Evolutionary conservation across 129 eudicot species (phyloP), one percentile per base, ranked within the genome.

Genomic region (Artemisia annua): DNA sequence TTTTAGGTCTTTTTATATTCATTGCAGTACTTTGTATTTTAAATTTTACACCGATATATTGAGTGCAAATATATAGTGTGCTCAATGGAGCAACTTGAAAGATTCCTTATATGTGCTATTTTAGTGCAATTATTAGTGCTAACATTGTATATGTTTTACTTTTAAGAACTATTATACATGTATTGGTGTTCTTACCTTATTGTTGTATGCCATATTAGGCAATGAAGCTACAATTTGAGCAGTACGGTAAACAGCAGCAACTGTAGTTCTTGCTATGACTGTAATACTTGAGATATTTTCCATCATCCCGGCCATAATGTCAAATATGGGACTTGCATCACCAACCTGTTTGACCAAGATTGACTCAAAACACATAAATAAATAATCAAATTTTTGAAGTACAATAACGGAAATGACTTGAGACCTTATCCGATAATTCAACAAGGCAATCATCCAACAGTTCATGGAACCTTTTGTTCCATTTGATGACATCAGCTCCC

Each of bases 171-270:
- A 18, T 56, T 10, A 44, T 17, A 60, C 17, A 49, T 55, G 13
- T 67, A 64, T 73, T 8, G 46, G 72, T 49, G 77, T 57, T 57
- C 77, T 70, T 93, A 73, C 98, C 96, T 90, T 94, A 75, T 90
- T 90, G 70, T 84, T 80, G 79, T 88, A 90, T 72, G 94, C 86
- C 66, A 83, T 22, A 72, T 88, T 90, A 53, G 97, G 97, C 69
- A 95, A 55, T 22, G 91, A 70, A 55, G 99, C 99, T 53, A 95
- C 81, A 69, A 90, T 95, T 80, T 95, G 97, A 79, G 99, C 93
- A 65, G 97, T 90, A 1, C 97, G 93, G 63, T 80, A 95, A 67
- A 95, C 96, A 77, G 94, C 89, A 66, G 91, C 75, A 54, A 95
- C 80, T 43, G 97, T 91, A 56, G 94, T 85, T 78, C 97, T 82